These are phyloP conservation scores for Lotus japonicus DNA, from an alignment of 306 rosid species.

Conservation along the genomic window DNA sequence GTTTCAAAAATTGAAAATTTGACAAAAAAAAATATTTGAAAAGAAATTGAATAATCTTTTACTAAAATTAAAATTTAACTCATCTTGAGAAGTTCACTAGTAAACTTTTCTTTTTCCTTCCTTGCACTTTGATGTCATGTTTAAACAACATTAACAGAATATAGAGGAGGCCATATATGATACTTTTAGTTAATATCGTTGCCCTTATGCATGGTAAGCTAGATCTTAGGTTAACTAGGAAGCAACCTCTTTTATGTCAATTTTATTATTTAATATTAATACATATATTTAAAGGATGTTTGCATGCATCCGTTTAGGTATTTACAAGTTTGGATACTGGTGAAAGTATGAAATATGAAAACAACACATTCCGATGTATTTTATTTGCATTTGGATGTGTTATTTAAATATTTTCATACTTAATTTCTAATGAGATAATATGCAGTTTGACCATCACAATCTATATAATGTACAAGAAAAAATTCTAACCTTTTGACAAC, in stretches of 20 bases:
- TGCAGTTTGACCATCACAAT: no score
- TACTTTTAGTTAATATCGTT: slow-evolving; percentile 28
- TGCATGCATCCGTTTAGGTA: no score
- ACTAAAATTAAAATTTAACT: neutral
- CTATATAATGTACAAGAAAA: no score
- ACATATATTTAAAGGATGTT: no score
- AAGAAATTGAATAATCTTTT: neutral
- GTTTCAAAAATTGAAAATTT: neutral
- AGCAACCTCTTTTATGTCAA: slow-evolving; percentile 30
- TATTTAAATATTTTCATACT: no score
- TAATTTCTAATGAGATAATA: no score
- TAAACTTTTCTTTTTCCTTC: neutral
- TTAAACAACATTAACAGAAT: slow-evolving; percentile 19
- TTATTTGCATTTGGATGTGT: no score
- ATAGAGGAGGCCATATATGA: slow-evolving; percentile 10
- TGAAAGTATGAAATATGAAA: no score
- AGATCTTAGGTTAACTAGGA: slow-evolving; percentile 32
- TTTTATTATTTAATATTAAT: no score
- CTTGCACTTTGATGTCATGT: neutral
- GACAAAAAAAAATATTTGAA: neutral
- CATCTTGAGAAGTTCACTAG: slow-evolving; percentile 4
- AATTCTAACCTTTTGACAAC: no score
- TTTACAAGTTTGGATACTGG: no score
- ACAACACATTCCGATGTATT: no score
- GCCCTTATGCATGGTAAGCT: neutral